A percentile compares a stretch with the other conserved stretches of the same genome.
These are phyloP conservation scores for Pinus taeda DNA, from an alignment of 75 land plant species.

Conservation along the genomic window DNA sequence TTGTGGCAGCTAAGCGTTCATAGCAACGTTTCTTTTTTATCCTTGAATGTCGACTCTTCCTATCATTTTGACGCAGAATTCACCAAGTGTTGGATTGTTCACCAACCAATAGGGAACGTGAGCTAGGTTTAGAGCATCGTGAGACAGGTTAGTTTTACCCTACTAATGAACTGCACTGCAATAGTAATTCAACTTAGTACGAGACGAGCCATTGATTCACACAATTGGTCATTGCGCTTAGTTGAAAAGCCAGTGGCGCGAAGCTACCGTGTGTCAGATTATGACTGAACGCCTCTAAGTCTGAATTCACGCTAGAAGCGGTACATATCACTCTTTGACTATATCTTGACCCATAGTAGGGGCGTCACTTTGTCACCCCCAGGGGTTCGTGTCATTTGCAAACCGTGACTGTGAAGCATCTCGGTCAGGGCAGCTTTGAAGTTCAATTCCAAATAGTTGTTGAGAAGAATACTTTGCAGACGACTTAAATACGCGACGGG, in stretches of 20 bases:
- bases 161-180: conserved; percentile 54
- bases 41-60: conserved; percentile 55
- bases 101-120: conserved; percentile 66
- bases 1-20: conserved; percentile 42
- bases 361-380: too few relatives aligned
- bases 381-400: too few relatives aligned
- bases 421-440: too few relatives aligned
- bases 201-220: conserved; percentile 68
- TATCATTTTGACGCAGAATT: conserved; percentile 51
- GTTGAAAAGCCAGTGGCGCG: conserved; percentile 61
- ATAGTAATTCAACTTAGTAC: conserved; percentile 81
- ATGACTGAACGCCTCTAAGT: conserved; percentile 73
- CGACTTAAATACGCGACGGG: too few relatives aligned
- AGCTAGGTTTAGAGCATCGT: conserved; percentile 62
- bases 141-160: conserved; percentile 74
- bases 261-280: conserved; percentile 59
- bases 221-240: conserved; percentile 52
- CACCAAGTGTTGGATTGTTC: conserved; percentile 61
- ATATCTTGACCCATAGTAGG: too few relatives aligned
- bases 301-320: conserved; percentile 49
- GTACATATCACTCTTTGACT: neutral
- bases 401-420: too few relatives aligned
- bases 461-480: too few relatives aligned
- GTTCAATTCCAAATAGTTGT: too few relatives aligned
- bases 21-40: conserved; percentile 40